Base-by-base conservation (phyloP, 2,329 filamentous ascomycete genomes). In the Xylaria multiplex region DNA sequence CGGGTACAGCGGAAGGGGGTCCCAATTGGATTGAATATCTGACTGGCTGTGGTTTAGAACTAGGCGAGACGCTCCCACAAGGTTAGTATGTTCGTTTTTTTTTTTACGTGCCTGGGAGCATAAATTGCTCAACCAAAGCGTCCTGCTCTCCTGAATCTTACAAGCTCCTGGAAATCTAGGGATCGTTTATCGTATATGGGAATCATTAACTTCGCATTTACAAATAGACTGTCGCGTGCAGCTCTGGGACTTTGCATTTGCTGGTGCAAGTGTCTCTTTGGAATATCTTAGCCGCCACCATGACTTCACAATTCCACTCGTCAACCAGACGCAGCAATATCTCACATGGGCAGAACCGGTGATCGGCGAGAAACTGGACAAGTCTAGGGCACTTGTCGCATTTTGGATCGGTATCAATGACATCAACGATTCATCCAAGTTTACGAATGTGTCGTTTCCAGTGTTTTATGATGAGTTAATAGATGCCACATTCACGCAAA, bases 401-500 rank as follows among this genome's bases (percentile, higher is more conserved):
- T 73, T 86, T 43, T 88, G 83, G 81, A 88, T 87, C 52, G 86
- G 84, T 1, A 80, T 87, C 65, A 88, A 88, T 71, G 85, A 88
- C 63, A 84, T 88, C 66, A 80, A 79, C 67, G 85, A 88, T 71
- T 81, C 81, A 6, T 77, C 75, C 14, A 79, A 81, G 46, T 81
- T 80, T 54, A 77, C 76, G 37, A 77, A 69, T 13, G 75, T 81
- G 13, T 76, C 79, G 11, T 86, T 85, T 66, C 76, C 78, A 2
- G 74, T 71, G 0, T 81, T 84, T 68, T 86, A 85, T 71, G 73
- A 79, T 3, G 71, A 74, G 11, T 73, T 85, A 5, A 78, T 82
- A 42, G 58, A 58, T 3, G 76, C 79, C 0, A 75, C 84, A 1
- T 82, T 85, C 62, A 65, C 75, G 14, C 63, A 74, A 59, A 78